These are phyloP conservation scores for Phytopythium litorale DNA, from an alignment of 352 stramenopile species.

Conservation along the genomic window DNA sequence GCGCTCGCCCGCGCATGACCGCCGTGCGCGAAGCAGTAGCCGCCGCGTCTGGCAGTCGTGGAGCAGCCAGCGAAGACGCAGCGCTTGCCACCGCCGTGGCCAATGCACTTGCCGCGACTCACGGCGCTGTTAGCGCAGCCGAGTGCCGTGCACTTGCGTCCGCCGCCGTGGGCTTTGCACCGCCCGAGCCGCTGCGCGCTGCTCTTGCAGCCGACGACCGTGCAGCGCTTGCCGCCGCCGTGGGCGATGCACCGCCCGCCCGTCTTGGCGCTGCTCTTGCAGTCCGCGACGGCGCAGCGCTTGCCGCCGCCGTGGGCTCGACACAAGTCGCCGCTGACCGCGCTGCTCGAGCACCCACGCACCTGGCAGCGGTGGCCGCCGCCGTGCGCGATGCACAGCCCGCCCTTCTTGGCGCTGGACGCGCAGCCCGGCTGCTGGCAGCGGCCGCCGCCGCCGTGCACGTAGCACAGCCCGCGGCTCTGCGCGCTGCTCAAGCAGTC, in stretches of 20 bases:
- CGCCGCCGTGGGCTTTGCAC: conserved; percentile 84
- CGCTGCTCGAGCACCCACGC: conserved; percentile 64
- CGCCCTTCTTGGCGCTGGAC: conserved; percentile 83
- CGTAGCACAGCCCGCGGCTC: conserved; percentile 79
- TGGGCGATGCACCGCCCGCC: conserved; percentile 80
- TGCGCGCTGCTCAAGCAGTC: conserved; percentile 77
- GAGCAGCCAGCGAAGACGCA: conserved; percentile 70
- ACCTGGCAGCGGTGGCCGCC: conserved; percentile 80
- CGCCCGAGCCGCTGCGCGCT: conserved; percentile 79
- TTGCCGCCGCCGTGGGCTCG: conserved; percentile 78
- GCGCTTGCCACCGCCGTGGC: conserved; percentile 77
- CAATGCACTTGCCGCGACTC: conserved; percentile 80
- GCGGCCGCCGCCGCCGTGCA: conserved; percentile 73
- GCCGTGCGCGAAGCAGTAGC: conserved; percentile 81
- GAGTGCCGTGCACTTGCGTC: conserved; percentile 62
- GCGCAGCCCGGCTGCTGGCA: conserved; percentile 71
- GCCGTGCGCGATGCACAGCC: conserved; percentile 81
- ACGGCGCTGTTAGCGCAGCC: conserved; percentile 76
- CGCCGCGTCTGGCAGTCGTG: conserved; percentile 75
- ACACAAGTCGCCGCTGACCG: conserved; percentile 75
- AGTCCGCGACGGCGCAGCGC: conserved; percentile 66
- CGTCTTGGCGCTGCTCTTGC: conserved; percentile 81
- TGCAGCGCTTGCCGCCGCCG: conserved; percentile 79
- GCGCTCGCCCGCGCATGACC: conserved; percentile 13
- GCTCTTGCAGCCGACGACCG: conserved; percentile 59